Percentiles rank a stretch among this genome's conserved stretches.
These are phyloP conservation scores for Colletotrichum noveboracense DNA, from an alignment of 2,329 filamentous ascomycete genomes.

Conservation along the genomic window DNA sequence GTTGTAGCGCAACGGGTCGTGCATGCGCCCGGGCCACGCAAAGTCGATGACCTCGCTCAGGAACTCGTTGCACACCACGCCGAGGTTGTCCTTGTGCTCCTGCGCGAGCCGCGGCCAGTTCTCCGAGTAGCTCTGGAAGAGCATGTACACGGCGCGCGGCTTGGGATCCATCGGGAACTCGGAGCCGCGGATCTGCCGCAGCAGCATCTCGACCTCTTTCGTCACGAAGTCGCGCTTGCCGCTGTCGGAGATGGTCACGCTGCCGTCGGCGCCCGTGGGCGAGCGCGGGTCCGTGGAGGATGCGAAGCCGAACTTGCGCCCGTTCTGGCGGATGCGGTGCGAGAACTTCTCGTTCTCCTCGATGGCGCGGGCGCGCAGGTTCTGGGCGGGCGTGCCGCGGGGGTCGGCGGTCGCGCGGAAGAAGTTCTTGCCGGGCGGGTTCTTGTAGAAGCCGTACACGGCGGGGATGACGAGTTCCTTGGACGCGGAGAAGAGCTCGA, in stretches of 20 bases:
- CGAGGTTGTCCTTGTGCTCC: slow-evolving; percentile 59
- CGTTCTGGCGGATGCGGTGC: slow-evolving; percentile 52
- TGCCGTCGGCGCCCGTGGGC: slow-evolving; percentile 1
- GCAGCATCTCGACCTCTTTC: slow-evolving; percentile 52
- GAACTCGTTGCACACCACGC: slow-evolving; percentile 60
- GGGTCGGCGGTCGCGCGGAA: slow-evolving; percentile 54
- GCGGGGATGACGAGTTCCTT: slow-evolving; percentile 60
- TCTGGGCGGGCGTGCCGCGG: slow-evolving; percentile 55
- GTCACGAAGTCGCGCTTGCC: slow-evolving; percentile 54
- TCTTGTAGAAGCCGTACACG: slow-evolving; percentile 61
- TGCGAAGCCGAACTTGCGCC: slow-evolving; percentile 52
- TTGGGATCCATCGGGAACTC: slow-evolving; percentile 59
- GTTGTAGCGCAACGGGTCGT: slow-evolving; percentile 51
- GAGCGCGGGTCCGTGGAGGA: slow-evolving; percentile 20
- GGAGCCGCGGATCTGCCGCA: slow-evolving; percentile 56
- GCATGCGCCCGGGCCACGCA: slow-evolving; percentile 56
- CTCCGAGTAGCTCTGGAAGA: slow-evolving; percentile 58
- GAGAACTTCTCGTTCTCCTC: slow-evolving; percentile 59
- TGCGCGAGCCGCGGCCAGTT: slow-evolving; percentile 58
- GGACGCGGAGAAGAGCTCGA: slow-evolving; percentile 56
- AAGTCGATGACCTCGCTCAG: slow-evolving; percentile 56
- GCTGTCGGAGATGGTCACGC: slow-evolving; percentile 35
- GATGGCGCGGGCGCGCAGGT: slow-evolving; percentile 54
- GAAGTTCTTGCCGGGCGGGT: slow-evolving; percentile 56
- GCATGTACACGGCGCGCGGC: slow-evolving; percentile 57